These are phyloP conservation scores for Fusarium coffeatum DNA, from an alignment of 2,329 filamentous ascomycete genomes.

Conservation along the genomic window DNA sequence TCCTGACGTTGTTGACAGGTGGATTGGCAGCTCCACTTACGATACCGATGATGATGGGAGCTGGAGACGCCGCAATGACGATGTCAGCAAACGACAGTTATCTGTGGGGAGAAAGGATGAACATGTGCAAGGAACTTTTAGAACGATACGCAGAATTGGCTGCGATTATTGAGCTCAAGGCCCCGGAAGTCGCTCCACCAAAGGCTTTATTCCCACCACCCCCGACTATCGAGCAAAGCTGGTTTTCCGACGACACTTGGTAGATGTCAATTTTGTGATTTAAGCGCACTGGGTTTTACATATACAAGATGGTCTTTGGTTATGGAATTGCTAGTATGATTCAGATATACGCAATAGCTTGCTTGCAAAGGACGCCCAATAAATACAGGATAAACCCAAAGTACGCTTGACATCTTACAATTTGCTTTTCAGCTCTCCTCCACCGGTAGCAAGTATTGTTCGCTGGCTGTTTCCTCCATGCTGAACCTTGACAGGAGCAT, in stretches of 20 bases:
- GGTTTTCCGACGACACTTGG: conserved; percentile 19
- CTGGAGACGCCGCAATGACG: conserved; percentile 1
- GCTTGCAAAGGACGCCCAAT: background rate
- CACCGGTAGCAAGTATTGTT: conserved; percentile 8
- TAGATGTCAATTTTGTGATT: background rate
- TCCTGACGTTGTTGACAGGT: conserved; percentile 1
- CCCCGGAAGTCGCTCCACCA: background rate
- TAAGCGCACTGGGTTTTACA: background rate
- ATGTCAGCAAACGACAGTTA: conserved; percentile 11
- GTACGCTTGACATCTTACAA: background rate
- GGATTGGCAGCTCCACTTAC: conserved; percentile 16
- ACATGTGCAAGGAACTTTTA: background rate
- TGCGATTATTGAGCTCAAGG: background rate
- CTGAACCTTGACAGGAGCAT: conserved; percentile 23
- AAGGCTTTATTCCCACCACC: background rate
- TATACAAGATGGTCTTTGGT: background rate
- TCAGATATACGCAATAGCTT: background rate
- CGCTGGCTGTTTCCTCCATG: conserved; percentile 24
- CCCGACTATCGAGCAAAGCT: conserved; percentile 4
- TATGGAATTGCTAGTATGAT: background rate
- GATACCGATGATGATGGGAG: conserved; percentile 26
- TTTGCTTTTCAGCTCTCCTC: conserved; percentile 8
- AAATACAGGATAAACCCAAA: background rate
- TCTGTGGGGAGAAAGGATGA: conserved; percentile 3
- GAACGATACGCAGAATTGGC: background rate